Percentiles rank a stretch among this genome's conserved stretches.
Evolutionary conservation across 306 rosid species (phyloP).

Genomic region (Heteromeles arbutifolia): DNA sequence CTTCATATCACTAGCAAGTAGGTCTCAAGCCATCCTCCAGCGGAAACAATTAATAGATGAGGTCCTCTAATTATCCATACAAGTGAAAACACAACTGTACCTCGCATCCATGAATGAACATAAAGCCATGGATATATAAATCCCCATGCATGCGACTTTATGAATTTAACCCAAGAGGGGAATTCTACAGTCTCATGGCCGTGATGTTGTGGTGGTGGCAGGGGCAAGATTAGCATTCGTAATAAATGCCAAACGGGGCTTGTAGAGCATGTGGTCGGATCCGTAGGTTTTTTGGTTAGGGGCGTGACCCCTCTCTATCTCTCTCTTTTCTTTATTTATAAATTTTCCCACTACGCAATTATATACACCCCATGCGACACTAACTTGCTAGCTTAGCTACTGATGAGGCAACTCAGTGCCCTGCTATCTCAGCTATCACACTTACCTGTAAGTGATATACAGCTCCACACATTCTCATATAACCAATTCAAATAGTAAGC

Average conservation of each 20-base stretch:
- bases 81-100: neutral
- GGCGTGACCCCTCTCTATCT: neutral
- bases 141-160: neutral
- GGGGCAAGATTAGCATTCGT: neutral
- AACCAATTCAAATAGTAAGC: neutral
- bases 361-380: neutral
- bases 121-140: no score
- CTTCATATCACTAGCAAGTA: no score
- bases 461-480: neutral
- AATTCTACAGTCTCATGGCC: neutral
- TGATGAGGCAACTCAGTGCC: neutral
- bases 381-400: neutral
- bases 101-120: neutral
- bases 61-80: neutral
- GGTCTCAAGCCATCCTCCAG: no score
- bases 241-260: slow-evolving; percentile 16
- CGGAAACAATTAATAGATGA: no score
- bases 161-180: neutral
- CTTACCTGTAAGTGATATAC: neutral
- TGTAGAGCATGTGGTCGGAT: slow-evolving; percentile 18
- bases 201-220: neutral
- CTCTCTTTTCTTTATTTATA: neutral
- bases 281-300: slow-evolving; percentile 7
- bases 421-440: neutral
- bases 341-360: neutral